Evolutionary conservation across 192 early-diverging fungal genomes (phyloP).

Genomic region (Coemansia sp.): DNA sequence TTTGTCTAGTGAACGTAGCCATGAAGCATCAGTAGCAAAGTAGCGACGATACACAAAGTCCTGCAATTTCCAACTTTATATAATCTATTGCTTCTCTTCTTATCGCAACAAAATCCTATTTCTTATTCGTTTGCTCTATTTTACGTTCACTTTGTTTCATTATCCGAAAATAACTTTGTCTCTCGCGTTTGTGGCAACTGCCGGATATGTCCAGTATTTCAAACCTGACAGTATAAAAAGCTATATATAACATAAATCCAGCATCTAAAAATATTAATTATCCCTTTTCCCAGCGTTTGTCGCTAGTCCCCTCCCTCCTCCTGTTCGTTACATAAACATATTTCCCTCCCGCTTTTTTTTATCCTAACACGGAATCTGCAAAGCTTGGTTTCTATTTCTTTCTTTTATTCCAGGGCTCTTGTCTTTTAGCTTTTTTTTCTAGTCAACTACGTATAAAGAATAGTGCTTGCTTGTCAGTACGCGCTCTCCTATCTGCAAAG

Average conservation of each 20-base stretch:
- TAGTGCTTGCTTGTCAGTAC: constrained; percentile 2
- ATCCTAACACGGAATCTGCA: constrained; percentile 1
- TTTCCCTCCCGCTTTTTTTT: neutral
- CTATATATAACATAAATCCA: neutral
- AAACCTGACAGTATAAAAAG: neutral
- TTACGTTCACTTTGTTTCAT: constrained; percentile 1
- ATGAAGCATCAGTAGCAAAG: neutral
- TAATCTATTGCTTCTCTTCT: too few species aligned
- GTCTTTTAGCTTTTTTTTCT: neutral
- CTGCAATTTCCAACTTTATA: too few species aligned
- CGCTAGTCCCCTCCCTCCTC: neutral
- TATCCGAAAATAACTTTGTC: neutral
- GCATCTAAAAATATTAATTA: neutral
- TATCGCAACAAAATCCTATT: neutral
- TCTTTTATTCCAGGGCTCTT: neutral
- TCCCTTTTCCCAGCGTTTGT: neutral
- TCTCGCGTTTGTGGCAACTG: neutral
- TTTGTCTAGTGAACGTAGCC: neutral
- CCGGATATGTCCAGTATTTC: neutral
- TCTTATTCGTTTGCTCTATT: neutral
- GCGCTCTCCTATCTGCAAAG: constrained; percentile 5
- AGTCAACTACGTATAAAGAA: constrained; percentile 7
- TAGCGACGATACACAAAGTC: neutral
- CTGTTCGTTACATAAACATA: neutral
- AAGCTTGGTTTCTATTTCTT: constrained; percentile 5